Percentiles rank a stretch among this genome's conserved stretches.
Conservation (phyloP, 73 alveolate species). For the Paramecium primaurelia region DNA sequence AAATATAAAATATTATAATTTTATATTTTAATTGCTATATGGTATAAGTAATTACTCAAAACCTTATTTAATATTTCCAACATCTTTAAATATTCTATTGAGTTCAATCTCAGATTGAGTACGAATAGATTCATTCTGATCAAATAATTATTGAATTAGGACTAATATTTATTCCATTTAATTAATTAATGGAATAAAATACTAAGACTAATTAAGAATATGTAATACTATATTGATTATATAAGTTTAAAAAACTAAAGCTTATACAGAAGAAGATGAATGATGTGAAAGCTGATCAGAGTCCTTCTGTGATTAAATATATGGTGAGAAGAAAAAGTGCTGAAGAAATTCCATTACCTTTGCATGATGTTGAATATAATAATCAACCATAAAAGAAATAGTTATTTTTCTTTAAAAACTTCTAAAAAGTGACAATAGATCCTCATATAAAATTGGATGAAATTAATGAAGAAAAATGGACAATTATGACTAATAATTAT, state of each 20-base stretch:
- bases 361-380: slow-evolving; percentile 12
- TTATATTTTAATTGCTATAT: background rate
- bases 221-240: background rate
- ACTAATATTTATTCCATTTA: background rate
- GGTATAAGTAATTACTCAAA: background rate
- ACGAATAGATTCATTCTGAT: background rate
- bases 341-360: background rate
- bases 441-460: slow-evolving; percentile 14
- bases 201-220: background rate
- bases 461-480: slow-evolving; percentile 48
- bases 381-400: background rate
- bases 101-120: background rate
- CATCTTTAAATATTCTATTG: background rate
- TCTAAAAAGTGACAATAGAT: background rate
- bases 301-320: background rate
- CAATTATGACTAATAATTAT: background rate
- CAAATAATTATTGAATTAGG: background rate
- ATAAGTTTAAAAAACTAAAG: background rate
- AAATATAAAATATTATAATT: background rate
- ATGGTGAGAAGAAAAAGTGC: slow-evolving; percentile 30
- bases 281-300: background rate
- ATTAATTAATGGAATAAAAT: background rate
- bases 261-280: background rate
- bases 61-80: background rate
- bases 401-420: background rate